These are phyloP conservation scores for Penicillium subrubescens DNA, from an alignment of 495 filamentous ascomycete genomes.

Conservation along the genomic window DNA sequence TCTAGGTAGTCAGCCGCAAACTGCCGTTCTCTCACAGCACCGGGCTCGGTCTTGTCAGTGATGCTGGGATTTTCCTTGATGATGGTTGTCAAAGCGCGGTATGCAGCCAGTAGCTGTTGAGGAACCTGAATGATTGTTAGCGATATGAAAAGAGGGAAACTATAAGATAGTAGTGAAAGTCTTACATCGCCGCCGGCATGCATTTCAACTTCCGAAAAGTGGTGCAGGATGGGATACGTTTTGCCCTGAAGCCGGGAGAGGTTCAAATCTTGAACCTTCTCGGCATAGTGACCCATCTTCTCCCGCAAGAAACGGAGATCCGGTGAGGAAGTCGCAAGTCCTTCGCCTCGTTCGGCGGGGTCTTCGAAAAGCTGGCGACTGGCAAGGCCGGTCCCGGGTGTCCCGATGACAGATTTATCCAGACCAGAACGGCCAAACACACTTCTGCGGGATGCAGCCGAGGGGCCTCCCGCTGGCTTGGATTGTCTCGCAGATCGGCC, in stretches of 20 bases:
- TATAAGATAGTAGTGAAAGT: slow-evolving; percentile 3
- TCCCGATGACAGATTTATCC: slow-evolving; percentile 82
- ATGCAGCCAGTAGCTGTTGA: slow-evolving; percentile 73
- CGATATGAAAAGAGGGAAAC: not conserved
- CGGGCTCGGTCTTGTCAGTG: slow-evolving; percentile 52
- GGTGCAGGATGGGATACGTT: slow-evolving; percentile 67
- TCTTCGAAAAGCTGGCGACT: slow-evolving; percentile 66
- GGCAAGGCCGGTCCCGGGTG: slow-evolving; percentile 59
- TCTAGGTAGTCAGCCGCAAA: slow-evolving; percentile 75
- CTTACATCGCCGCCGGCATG: slow-evolving; percentile 66
- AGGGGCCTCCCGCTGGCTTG: slow-evolving; percentile 37
- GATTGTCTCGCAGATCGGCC: slow-evolving; percentile 55
- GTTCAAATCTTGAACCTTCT: slow-evolving; percentile 77
- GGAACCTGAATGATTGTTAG: slow-evolving; percentile 48
- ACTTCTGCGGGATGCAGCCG: slow-evolving; percentile 53
- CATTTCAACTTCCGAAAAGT: slow-evolving; percentile 71
- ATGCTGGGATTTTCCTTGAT: slow-evolving; percentile 63
- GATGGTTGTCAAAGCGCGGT: slow-evolving; percentile 74
- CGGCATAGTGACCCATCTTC: slow-evolving; percentile 76
- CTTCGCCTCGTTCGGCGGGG: slow-evolving; percentile 55
- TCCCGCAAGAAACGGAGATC: slow-evolving; percentile 75
- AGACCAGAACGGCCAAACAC: slow-evolving; percentile 71
- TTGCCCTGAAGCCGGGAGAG: slow-evolving; percentile 63
- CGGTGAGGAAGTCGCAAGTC: slow-evolving; percentile 45
- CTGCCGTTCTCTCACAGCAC: slow-evolving; percentile 69